These are phyloP conservation scores for Hericium alpestre DNA, from an alignment of 768 basidiomycete species.

Conservation along the genomic window DNA sequence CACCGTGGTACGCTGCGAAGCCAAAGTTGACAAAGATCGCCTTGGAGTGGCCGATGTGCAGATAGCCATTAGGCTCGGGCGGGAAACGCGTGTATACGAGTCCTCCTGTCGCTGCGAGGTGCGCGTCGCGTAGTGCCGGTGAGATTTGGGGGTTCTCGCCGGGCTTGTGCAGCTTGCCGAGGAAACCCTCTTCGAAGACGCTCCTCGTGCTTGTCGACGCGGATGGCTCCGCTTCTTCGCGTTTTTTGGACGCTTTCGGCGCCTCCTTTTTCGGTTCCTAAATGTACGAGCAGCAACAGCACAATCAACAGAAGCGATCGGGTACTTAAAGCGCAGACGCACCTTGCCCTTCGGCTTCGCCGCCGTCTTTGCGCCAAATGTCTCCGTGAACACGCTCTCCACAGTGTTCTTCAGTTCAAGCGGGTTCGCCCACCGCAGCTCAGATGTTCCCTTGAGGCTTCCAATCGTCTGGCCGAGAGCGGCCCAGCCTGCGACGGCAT, in stretches of 20 bases:
- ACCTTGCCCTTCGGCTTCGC: conserved; percentile 63
- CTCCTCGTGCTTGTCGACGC: conserved; percentile 32
- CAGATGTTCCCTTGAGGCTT: conserved; percentile 47
- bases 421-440: conserved; percentile 73
- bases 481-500: conserved; percentile 58
- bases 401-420: conserved; percentile 77
- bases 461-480: conserved; percentile 60
- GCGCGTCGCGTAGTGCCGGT: conserved; percentile 66
- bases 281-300: not conserved
- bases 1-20: conserved; percentile 91
- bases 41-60: conserved; percentile 95
- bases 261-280: conserved; percentile 44
- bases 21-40: conserved; percentile 98
- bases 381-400: conserved; percentile 54
- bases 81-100: conserved; percentile 93
- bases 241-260: conserved; percentile 21
- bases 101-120: conserved; percentile 71
- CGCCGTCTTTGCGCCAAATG: conserved; percentile 64
- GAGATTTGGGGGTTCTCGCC: conserved; percentile 88
- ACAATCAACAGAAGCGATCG: not conserved
- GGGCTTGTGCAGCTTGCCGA: conserved; percentile 84
- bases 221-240: conserved; percentile 26
- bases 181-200: conserved; percentile 91
- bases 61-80: conserved; percentile 94
- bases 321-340: not conserved